A percentile compares a stretch with the other conserved stretches of the same genome.
phyloP scores from a whole-genome alignment of 2,329 filamentous ascomycete genomes.

The Magnaporthiopsis rhizophila region DNA sequence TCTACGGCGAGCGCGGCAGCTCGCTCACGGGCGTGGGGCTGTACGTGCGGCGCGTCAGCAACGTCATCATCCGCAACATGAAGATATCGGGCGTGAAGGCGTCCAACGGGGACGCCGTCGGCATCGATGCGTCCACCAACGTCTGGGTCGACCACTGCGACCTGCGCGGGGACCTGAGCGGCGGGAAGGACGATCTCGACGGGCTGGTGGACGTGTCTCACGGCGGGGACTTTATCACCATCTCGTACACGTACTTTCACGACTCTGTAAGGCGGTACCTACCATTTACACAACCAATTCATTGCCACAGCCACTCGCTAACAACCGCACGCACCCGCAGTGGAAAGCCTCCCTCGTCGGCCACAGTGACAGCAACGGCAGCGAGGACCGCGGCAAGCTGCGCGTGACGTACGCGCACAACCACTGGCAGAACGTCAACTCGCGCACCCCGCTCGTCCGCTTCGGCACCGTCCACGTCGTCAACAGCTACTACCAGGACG shows the following conservation, averaged over 20 bases:
- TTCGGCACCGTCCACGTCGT: slow-evolving; percentile 57
- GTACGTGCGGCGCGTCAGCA: slow-evolving; percentile 42
- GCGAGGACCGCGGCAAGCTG: slow-evolving; percentile 53
- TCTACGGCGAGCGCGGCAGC: slow-evolving; percentile 34
- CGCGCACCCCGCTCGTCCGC: slow-evolving; percentile 52
- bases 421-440: slow-evolving; percentile 57
- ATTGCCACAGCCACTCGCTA: background rate
- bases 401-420: slow-evolving; percentile 61
- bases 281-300: no score
- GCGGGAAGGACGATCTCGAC: slow-evolving; percentile 64
- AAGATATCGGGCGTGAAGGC: slow-evolving; percentile 49
- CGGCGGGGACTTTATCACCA: slow-evolving; percentile 52
- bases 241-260: slow-evolving; percentile 33
- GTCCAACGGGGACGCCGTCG: slow-evolving; percentile 49
- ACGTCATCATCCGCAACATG: slow-evolving; percentile 55
- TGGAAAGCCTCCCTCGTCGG: slow-evolving; percentile 51
- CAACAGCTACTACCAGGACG: slow-evolving; percentile 37
- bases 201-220: slow-evolving; percentile 58
- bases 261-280: slow-evolving; percentile 30
- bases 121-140: slow-evolving; percentile 47
- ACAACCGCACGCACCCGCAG: background rate
- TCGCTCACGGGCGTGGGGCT: slow-evolving; percentile 39
- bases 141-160: slow-evolving; percentile 64
- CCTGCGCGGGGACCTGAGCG: slow-evolving; percentile 48
- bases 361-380: slow-evolving; percentile 50